Conservation (phyloP, 495 filamentous ascomycete species). For the Penicillium lividum region DNA sequence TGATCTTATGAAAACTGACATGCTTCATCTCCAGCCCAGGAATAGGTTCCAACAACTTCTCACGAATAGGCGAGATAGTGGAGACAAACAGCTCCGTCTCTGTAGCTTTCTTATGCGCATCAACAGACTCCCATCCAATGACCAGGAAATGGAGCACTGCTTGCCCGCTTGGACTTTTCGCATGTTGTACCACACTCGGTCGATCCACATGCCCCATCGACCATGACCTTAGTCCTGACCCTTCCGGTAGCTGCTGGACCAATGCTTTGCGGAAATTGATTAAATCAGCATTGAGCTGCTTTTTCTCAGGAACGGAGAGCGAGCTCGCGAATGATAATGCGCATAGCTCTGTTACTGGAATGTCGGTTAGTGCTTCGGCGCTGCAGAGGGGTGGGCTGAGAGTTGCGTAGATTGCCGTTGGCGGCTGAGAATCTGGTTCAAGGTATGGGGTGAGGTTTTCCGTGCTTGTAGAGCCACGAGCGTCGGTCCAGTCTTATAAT, state of each 20-base stretch:
- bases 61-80: conserved; percentile 39
- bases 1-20: conserved; percentile 40
- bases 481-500: conserved; percentile 41
- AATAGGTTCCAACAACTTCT: conserved; percentile 35
- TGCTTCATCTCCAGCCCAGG: conserved; percentile 45
- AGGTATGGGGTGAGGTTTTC: conserved; percentile 30
- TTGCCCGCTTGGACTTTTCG: conserved; percentile 35
- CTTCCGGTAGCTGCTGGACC: conserved; percentile 32
- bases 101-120: conserved; percentile 50
- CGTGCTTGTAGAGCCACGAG: conserved; percentile 27
- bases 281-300: conserved; percentile 27
- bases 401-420: conserved; percentile 31
- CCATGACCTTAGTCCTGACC: conserved; percentile 41
- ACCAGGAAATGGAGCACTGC: conserved; percentile 40
- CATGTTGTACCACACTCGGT: conserved; percentile 40
- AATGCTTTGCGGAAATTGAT: conserved; percentile 38
- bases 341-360: conserved; percentile 45
- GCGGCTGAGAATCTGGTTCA: conserved; percentile 19
- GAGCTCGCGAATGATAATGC: conserved; percentile 33
- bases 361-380: conserved; percentile 35
- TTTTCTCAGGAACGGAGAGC: conserved; percentile 24
- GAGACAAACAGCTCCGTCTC: conserved; percentile 46
- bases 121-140: conserved; percentile 57
- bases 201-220: conserved; percentile 45
- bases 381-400: conserved; percentile 33